Conservation (phyloP, 2,329 filamentous ascomycete genomes). For the Epichloe glyceriae region DNA sequence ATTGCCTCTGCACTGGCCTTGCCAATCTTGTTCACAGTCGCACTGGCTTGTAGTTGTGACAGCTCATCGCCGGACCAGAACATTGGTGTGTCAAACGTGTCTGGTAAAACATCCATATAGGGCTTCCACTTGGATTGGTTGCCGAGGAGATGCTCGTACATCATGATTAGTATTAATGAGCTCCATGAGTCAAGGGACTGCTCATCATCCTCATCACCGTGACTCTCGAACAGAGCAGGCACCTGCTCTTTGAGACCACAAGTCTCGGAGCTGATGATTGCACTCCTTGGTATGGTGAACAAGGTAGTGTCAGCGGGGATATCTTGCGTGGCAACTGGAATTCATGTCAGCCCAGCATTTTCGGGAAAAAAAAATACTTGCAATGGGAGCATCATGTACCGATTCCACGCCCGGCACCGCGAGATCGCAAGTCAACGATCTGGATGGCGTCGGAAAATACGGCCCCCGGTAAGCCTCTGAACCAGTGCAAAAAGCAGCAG, state of each 20-base stretch:
- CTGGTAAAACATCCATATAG: constrained; percentile 66
- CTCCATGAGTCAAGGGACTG: constrained; percentile 39
- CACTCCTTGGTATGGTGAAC: constrained; percentile 63
- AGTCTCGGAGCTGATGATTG: constrained; percentile 60
- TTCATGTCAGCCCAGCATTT: not conserved
- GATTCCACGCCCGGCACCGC: constrained; percentile 41
- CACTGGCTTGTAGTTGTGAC: constrained; percentile 59
- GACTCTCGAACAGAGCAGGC: constrained; percentile 36
- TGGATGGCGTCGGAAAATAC: constrained; percentile 39
- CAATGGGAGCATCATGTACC: constrained; percentile 18
- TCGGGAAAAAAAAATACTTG: not conserved
- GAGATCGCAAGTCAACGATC: constrained; percentile 37
- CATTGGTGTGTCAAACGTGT: constrained; percentile 71
- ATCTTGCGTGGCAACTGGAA: constrained; percentile 53
- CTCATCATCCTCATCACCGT: constrained; percentile 21
- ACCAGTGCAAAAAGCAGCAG: constrained; percentile 38
- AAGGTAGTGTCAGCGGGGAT: constrained; percentile 64
- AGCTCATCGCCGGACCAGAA: constrained; percentile 70
- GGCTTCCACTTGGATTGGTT: constrained; percentile 56
- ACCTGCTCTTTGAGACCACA: constrained; percentile 51
- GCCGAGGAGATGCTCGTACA: constrained; percentile 57
- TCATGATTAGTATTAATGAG: constrained; percentile 60
- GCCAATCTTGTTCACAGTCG: constrained; percentile 65
- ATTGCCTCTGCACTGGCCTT: constrained; percentile 56
- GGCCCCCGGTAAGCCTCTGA: constrained; percentile 36